phyloP scores from a whole-genome alignment of 352 stramenopile species.

The Globisporangium megalacanthum region DNA sequence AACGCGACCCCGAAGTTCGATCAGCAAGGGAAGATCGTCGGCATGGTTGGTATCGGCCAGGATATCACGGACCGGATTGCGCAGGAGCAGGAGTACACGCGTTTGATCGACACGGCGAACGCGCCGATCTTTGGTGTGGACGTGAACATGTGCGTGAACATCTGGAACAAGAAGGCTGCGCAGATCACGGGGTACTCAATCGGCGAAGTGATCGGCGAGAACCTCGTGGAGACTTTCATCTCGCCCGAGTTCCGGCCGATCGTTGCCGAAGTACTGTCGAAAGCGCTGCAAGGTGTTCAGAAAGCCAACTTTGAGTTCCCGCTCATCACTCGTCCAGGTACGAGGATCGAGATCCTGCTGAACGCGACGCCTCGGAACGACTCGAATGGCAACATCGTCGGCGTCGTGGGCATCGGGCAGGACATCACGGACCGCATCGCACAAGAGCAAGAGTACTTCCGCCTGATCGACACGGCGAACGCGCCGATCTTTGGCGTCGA shows the following conservation, averaged over 20 bases:
- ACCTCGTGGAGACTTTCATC: slow-evolving; percentile 83
- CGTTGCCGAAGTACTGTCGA: slow-evolving; percentile 65
- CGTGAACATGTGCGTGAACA: slow-evolving; percentile 82
- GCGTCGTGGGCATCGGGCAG: slow-evolving; percentile 83
- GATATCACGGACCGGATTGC: slow-evolving; percentile 84
- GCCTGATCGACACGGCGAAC: slow-evolving; percentile 74
- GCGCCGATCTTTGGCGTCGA: slow-evolving; percentile 74
- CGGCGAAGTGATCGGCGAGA: slow-evolving; percentile 73
- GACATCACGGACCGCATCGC: slow-evolving; percentile 78
- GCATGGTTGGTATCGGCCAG: slow-evolving; percentile 84
- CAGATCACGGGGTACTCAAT: slow-evolving; percentile 85
- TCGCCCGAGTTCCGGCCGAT: slow-evolving; percentile 61
- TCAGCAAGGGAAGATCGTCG: slow-evolving; percentile 69
- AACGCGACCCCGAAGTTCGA: slow-evolving; percentile 66
- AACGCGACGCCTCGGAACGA: slow-evolving; percentile 71
- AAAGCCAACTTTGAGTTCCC: slow-evolving; percentile 87
- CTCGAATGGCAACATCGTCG: slow-evolving; percentile 73
- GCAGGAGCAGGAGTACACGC: slow-evolving; percentile 84
- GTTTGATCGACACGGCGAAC: slow-evolving; percentile 90
- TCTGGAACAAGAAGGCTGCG: slow-evolving; percentile 90
- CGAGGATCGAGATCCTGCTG: slow-evolving; percentile 68
- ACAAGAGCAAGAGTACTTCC: slow-evolving; percentile 75
- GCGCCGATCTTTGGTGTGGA: slow-evolving; percentile 90
- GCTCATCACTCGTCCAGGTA: slow-evolving; percentile 67
- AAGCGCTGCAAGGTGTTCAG: slow-evolving; percentile 59